Evolutionary conservation across 345 rosid genomes (phyloP).

Genomic region (Excoecaria cochinchinensis): DNA sequence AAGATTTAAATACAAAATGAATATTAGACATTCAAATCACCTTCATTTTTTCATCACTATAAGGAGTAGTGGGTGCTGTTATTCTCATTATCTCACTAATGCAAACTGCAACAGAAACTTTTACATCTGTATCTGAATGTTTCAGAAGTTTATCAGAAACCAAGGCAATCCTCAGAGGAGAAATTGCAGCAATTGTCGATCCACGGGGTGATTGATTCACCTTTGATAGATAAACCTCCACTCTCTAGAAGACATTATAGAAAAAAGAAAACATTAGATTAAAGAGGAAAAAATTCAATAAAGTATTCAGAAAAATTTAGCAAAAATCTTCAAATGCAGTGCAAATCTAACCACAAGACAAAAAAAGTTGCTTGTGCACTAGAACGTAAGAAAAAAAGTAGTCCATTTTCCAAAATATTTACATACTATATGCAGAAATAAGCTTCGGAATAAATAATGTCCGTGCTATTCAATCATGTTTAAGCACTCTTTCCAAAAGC

Average conservation of each 20-base stretch:
- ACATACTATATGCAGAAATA: background rate
- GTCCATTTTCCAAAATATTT: background rate
- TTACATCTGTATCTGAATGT: slow-evolving; percentile 59
- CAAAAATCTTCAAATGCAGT: background rate
- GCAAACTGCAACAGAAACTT: slow-evolving; percentile 67
- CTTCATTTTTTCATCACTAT: slow-evolving; percentile 64
- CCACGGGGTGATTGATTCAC: slow-evolving; percentile 55
- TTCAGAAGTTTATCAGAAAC: slow-evolving; percentile 45
- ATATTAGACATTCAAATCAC: slow-evolving; percentile 23
- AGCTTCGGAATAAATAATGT: background rate
- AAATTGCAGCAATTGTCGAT: slow-evolving; percentile 43
- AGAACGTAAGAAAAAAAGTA: background rate
- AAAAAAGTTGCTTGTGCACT: background rate
- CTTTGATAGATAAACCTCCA: slow-evolving; percentile 45
- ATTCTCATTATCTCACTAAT: slow-evolving; percentile 65
- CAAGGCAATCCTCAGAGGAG: slow-evolving; percentile 53
- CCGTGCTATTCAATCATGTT: background rate
- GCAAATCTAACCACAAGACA: background rate
- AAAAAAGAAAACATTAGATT: background rate
- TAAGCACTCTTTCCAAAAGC: background rate
- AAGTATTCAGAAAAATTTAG: background rate
- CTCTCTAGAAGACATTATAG: slow-evolving; percentile 37
- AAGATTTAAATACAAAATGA: slow-evolving; percentile 8
- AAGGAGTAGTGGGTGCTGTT: slow-evolving; percentile 74
- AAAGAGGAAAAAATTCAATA: background rate